Percentiles rank a stretch among this genome's conserved stretches.
Evolutionary conservation across 805 yeast species (phyloP).

Genomic region (Priceomyces haplophilus): DNA sequence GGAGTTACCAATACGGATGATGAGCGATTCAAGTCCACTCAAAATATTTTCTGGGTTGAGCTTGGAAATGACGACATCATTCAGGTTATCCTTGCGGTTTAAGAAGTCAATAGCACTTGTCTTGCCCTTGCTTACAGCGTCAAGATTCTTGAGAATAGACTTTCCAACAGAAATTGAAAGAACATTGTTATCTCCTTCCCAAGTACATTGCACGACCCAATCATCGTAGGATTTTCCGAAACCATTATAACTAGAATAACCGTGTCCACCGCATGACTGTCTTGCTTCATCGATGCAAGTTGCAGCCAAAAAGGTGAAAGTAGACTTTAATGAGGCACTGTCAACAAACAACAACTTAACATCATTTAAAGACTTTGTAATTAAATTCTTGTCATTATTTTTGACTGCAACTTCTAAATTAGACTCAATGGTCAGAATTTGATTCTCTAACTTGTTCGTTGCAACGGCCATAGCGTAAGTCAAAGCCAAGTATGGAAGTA

Average conservation of each 20-base stretch:
- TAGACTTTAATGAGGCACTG: constrained; percentile 85
- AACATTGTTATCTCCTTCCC: constrained; percentile 97
- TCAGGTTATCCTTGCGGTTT: constrained; percentile 20
- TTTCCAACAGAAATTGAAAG: constrained; percentile 83
- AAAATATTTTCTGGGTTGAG: constrained; percentile 14
- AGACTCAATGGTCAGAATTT: constrained; percentile 48
- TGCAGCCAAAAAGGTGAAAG: constrained; percentile 83
- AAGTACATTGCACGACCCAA: constrained; percentile 97
- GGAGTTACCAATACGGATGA: constrained; percentile 36
- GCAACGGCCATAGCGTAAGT: constrained; percentile 75
- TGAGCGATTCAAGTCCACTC: constrained; percentile 29
- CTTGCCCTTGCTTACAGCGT: constrained; percentile 36
- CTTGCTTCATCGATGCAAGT: constrained; percentile 82
- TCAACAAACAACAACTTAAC: constrained; percentile 78
- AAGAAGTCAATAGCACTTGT: constrained; percentile 39
- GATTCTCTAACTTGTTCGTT: constrained; percentile 56
- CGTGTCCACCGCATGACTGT: constrained; percentile 96
- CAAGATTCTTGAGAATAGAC: constrained; percentile 56
- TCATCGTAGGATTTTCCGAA: constrained; percentile 86
- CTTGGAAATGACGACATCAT: constrained; percentile 32
- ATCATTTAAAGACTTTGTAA: constrained; percentile 49
- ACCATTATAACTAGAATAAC: constrained; percentile 89
- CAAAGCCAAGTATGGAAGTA: constrained; percentile 80
- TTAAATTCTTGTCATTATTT: constrained; percentile 45
- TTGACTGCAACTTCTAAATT: constrained; percentile 54